A percentile compares a stretch with the other conserved stretches of the same genome.
Conservation (phyloP, 2,329 filamentous ascomycete species). For the Penicillium sp. region DNA sequence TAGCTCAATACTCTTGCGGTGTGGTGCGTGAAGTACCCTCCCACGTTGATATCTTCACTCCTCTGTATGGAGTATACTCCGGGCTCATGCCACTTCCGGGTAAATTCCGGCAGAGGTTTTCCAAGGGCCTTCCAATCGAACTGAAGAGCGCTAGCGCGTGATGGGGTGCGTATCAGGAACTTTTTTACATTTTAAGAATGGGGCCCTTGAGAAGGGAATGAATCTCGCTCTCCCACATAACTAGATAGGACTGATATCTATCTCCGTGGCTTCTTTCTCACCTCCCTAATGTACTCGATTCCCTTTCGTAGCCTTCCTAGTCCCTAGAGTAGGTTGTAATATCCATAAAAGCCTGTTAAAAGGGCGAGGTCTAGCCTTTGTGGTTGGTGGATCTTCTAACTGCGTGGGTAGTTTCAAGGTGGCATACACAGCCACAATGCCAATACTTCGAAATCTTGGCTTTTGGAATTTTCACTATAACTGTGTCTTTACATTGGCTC, state of each 20-base stretch:
- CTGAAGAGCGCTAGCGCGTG: background rate
- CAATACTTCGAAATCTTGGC: slow-evolving; percentile 4
- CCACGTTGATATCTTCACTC: background rate
- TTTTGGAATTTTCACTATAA: background rate
- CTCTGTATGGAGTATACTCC: background rate
- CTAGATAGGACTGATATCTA: background rate
- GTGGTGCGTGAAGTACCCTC: background rate
- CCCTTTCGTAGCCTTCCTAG: background rate
- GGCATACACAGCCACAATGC: slow-evolving; percentile 8
- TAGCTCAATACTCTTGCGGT: background rate
- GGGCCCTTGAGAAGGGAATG: background rate
- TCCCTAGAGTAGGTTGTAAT: background rate
- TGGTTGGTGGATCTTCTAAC: slow-evolving; percentile 8
- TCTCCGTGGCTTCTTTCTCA: background rate
- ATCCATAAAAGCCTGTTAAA: background rate
- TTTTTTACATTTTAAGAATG: background rate
- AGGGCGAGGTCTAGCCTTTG: background rate
- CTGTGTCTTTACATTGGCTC: background rate
- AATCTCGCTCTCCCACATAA: background rate
- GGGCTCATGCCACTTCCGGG: background rate
- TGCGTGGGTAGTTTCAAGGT: background rate
- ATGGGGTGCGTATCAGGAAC: background rate
- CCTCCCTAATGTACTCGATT: background rate
- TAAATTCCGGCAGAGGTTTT: background rate
- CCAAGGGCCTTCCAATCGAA: background rate